phyloP scores from a whole-genome alignment of 2,329 filamentous ascomycete genomes.

The Ploettnerulaceae sp. region DNA sequence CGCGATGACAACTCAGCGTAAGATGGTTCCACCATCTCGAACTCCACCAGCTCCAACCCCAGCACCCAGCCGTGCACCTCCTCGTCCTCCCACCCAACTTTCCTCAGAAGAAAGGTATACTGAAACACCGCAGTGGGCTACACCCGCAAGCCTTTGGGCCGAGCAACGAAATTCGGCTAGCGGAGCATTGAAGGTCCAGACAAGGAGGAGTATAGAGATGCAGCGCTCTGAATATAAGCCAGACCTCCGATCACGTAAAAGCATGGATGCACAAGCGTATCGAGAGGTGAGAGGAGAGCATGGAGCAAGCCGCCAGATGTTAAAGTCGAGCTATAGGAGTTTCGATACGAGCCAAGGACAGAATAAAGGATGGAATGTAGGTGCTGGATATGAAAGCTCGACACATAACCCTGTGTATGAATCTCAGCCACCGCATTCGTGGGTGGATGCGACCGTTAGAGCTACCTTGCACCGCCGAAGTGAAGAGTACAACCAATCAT shows the following conservation, averaged over 20 bases:
- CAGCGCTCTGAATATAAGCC: conserved; percentile 1
- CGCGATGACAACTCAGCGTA: conserved; percentile 12
- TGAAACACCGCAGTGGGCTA: conserved; percentile 10
- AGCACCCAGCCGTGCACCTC: not conserved
- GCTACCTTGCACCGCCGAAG: not conserved
- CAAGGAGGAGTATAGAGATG: conserved; percentile 18
- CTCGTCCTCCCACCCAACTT: not conserved
- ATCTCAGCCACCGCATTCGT: not conserved
- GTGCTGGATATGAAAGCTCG: conserved; percentile 12
- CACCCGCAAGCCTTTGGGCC: conserved; percentile 15
- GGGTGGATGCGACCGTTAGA: not conserved
- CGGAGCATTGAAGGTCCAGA: conserved; percentile 10
- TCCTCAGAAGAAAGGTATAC: not conserved
- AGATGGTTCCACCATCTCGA: not conserved
- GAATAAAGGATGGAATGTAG: conserved; percentile 8
- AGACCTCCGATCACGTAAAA: not conserved
- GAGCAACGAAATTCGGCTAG: conserved; percentile 15
- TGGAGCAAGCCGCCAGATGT: not conserved
- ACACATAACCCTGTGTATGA: not conserved
- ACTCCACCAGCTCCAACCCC: not conserved
- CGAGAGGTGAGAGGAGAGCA: not conserved
- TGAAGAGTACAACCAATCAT: conserved; percentile 24
- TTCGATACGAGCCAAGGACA: conserved; percentile 4
- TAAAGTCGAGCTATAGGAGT: not conserved
- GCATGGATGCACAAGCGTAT: conserved; percentile 2